Evolutionary conservation across 352 stramenopile species (phyloP).

Genomic region (Phytopythium mirpurense): DNA sequence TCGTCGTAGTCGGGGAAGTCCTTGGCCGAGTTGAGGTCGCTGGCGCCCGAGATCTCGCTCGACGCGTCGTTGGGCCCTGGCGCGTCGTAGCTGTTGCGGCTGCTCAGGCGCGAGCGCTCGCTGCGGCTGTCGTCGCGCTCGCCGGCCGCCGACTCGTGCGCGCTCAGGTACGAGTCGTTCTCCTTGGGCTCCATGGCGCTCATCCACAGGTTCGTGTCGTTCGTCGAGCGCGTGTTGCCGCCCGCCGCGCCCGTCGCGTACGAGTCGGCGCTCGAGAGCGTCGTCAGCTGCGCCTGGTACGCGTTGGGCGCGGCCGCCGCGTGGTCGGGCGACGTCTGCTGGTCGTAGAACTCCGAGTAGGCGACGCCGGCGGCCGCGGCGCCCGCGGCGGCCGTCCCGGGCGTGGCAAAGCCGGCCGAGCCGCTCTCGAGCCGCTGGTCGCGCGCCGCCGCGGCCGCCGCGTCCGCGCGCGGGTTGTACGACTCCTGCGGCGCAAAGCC

Average conservation of each 20-base stretch:
- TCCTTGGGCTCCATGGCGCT: conserved; percentile 80
- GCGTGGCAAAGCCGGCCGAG: conserved; percentile 17
- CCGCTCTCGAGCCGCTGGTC: conserved; percentile 15
- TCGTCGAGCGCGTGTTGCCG: conserved; percentile 22
- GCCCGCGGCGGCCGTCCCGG: conserved; percentile 30
- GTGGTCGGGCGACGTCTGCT: conserved; percentile 46
- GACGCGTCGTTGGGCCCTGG: conserved; percentile 46
- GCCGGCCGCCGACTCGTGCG: conserved; percentile 30
- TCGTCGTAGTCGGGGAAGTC: conserved; percentile 74
- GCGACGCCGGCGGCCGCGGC: conserved; percentile 42
- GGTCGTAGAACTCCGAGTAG: conserved; percentile 77
- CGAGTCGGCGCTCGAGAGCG: conserved; percentile 22
- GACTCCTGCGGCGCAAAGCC: conserved; percentile 27
- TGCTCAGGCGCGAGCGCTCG: conserved; percentile 23
- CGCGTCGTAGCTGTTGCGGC: conserved; percentile 61
- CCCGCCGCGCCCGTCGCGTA: conserved; percentile 10
- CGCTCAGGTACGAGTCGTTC: conserved; percentile 64
- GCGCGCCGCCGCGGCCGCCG: conserved; percentile 13
- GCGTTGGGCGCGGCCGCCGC: conserved; percentile 13
- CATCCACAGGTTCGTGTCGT: conserved; percentile 70
- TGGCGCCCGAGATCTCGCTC: conserved; percentile 64
- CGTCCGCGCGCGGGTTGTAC: conserved; percentile 31
- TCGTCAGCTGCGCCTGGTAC: conserved; percentile 19
- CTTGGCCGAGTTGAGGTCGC: conserved; percentile 53
- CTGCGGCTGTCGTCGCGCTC: conserved; percentile 21